Evolutionary conservation across 2,329 filamentous ascomycete species (phyloP).

Genomic region (Colletotrichum sp.): DNA sequence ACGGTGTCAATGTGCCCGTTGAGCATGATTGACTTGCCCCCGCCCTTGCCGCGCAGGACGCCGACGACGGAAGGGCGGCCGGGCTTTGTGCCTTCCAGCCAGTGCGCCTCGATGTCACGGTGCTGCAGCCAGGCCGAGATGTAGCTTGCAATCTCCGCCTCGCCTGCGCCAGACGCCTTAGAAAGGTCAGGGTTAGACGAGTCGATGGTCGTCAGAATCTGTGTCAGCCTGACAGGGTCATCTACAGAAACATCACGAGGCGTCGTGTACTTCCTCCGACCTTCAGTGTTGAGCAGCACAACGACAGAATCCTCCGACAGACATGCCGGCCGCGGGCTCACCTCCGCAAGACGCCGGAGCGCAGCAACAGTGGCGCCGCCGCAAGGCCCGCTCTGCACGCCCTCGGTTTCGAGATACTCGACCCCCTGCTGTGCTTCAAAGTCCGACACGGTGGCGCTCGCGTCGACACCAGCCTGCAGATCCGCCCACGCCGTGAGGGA

Average conservation of each 20-base stretch:
- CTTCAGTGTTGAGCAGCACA: constrained; percentile 72
- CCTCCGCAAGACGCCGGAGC: constrained; percentile 48
- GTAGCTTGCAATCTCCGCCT: constrained; percentile 49
- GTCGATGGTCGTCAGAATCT: constrained; percentile 50
- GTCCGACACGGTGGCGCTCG: constrained; percentile 65
- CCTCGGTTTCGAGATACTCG: constrained; percentile 51
- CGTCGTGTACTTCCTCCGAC: constrained; percentile 55
- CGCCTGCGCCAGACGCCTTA: constrained; percentile 46
- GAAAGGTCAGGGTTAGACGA: constrained; percentile 52
- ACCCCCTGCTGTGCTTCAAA: constrained; percentile 65
- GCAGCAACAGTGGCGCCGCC: constrained; percentile 64
- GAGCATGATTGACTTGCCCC: constrained; percentile 53
- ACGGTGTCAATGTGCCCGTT: constrained; percentile 61
- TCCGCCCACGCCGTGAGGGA: constrained; percentile 69
- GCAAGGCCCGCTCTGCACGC: constrained; percentile 64
- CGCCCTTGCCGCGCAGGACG: constrained; percentile 48
- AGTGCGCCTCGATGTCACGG: constrained; percentile 54
- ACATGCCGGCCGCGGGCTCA: constrained; percentile 31
- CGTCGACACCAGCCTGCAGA: constrained; percentile 63
- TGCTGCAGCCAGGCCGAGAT: constrained; percentile 55
- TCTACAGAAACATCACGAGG: constrained; percentile 46
- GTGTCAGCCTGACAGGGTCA: constrained; percentile 46
- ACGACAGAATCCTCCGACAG: constrained; percentile 58
- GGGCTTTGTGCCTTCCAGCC: constrained; percentile 45
- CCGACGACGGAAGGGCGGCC: constrained; percentile 57